Evolutionary conservation across 192 early-diverging fungal genomes (phyloP), one percentile per base, ranked within the genome.

Genomic region (Coemansia guatemalensis): DNA sequence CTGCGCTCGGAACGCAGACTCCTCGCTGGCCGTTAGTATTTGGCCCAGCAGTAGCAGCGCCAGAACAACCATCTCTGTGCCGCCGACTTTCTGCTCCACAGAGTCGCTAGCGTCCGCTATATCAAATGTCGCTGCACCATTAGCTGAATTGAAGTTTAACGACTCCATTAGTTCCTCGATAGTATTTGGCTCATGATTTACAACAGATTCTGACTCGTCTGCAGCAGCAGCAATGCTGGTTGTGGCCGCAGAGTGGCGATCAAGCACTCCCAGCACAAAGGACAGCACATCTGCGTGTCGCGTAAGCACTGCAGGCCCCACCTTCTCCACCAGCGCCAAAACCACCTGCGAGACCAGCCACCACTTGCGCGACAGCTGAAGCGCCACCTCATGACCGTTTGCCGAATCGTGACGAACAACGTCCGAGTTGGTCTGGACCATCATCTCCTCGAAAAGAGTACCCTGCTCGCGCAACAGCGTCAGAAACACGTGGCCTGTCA

Each of bases 401-500:
- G 62, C 24, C 14, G 14, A 12, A 17, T 44, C 12, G 17, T 44
- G 39, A 23, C 21, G 26, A 21, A 21, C 23, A 7, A 54, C 32
- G 9, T 47, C 49, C 3, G 9, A 20, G 8, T 32, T 26, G 29
- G 73, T 58, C 8, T 57, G 57, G 22, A 64, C 54, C 57, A 50
- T 67, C 59, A 81, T 74, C 65, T 44, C 86, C 68, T 41, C 81
- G 22, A 14, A 21, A 73, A 53, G 81, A 74, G 64, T 71, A 32
- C 67, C 67, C 20, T 92, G 91, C 51, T 91, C 85, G 44, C 89
- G 88, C 50, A 93, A 61, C 27, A 95, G 65, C 53, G 82, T 83
- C 59, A 95, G 81, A 65, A 93, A 95, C 20, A 95, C 73, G 48
- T 87, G 89, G 24, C 90, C 90, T 1, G 83, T 60, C 1, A 94